Conservation (phyloP, 2,329 filamentous ascomycete genomes). For the Domatiomyces catenatus region DNA sequence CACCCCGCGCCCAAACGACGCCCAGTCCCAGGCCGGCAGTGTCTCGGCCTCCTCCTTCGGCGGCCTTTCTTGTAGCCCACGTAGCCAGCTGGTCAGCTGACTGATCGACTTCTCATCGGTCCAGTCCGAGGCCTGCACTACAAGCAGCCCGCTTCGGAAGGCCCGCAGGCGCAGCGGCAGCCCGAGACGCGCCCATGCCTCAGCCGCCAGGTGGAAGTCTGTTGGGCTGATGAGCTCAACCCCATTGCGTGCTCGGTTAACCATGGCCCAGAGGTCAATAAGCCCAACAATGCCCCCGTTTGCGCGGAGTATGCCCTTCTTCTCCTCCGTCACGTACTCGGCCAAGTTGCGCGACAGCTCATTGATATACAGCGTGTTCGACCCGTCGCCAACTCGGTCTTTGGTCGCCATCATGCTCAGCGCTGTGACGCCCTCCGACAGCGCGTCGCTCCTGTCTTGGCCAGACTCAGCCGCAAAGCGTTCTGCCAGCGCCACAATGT, state of each 20-base stretch:
- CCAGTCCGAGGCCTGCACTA: slow-evolving; percentile 74
- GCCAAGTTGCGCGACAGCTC: slow-evolving; percentile 72
- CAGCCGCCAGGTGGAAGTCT: slow-evolving; percentile 81
- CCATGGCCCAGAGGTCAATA: slow-evolving; percentile 84
- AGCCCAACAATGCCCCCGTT: slow-evolving; percentile 80
- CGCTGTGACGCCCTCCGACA: slow-evolving; percentile 69
- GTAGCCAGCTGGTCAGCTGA: slow-evolving; percentile 61
- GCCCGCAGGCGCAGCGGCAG: slow-evolving; percentile 73
- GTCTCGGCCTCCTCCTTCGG: slow-evolving; percentile 49
- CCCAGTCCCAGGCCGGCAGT: slow-evolving; percentile 64
- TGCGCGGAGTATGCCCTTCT: slow-evolving; percentile 57
- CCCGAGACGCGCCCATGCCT: slow-evolving; percentile 73
- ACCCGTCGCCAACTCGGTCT: slow-evolving; percentile 69
- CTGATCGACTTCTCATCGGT: slow-evolving; percentile 82
- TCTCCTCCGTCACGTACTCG: slow-evolving; percentile 77
- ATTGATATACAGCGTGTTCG: slow-evolving; percentile 75
- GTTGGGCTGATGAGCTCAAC: slow-evolving; percentile 85
- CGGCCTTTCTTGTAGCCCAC: slow-evolving; percentile 42
- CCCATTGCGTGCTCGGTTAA: slow-evolving; percentile 82
- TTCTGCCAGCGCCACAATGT: slow-evolving; percentile 86
- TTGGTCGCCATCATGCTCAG: slow-evolving; percentile 86
- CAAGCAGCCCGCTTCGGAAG: slow-evolving; percentile 87
- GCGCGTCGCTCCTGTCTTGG: slow-evolving; percentile 48
- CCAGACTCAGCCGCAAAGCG: slow-evolving; percentile 57
- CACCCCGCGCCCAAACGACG: slow-evolving; percentile 63